Percentiles rank a stretch among this genome's conserved stretches.
Evolutionary conservation across 495 filamentous ascomycete genomes (phyloP).

Genomic region (Platismatia glauca): DNA sequence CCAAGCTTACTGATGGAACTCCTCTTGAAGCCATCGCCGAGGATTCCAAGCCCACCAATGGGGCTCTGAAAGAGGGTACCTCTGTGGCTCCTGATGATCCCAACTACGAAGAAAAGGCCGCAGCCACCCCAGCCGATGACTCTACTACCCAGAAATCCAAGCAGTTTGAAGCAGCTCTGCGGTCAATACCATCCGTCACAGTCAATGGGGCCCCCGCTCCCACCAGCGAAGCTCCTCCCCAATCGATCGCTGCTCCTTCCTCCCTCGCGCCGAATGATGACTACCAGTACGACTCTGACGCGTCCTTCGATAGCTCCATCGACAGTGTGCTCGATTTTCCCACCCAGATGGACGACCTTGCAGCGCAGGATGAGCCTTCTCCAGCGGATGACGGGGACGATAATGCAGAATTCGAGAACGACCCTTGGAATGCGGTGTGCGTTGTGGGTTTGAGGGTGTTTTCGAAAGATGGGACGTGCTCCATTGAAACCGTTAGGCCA

Average conservation of each 20-base stretch:
- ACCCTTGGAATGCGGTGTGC: slow-evolving; percentile 82
- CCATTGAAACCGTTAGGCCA: slow-evolving; percentile 46
- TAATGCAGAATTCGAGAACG: slow-evolving; percentile 39
- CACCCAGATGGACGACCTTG: slow-evolving; percentile 30
- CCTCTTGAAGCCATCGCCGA: background rate
- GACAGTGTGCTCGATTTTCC: slow-evolving; percentile 27
- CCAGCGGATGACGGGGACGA: slow-evolving; percentile 16
- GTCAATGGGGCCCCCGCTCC: slow-evolving; percentile 12
- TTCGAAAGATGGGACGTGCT: slow-evolving; percentile 46
- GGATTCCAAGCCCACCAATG: background rate
- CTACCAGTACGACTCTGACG: slow-evolving; percentile 26
- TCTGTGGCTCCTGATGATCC: background rate
- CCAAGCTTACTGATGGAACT: slow-evolving; percentile 1
- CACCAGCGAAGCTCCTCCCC: background rate
- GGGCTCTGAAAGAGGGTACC: background rate
- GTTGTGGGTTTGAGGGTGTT: slow-evolving; percentile 74
- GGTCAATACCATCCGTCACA: slow-evolving; percentile 16
- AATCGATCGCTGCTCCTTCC: slow-evolving; percentile 12
- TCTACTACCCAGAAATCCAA: background rate
- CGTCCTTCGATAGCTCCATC: slow-evolving; percentile 23
- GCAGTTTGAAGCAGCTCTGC: slow-evolving; percentile 5
- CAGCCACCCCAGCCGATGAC: background rate
- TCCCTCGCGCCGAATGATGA: slow-evolving; percentile 15
- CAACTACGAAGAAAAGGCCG: background rate
- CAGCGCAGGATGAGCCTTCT: slow-evolving; percentile 22